phyloP scores from a whole-genome alignment of 2,329 filamentous ascomycete genomes.

The Pyrenochaeta sp. region DNA sequence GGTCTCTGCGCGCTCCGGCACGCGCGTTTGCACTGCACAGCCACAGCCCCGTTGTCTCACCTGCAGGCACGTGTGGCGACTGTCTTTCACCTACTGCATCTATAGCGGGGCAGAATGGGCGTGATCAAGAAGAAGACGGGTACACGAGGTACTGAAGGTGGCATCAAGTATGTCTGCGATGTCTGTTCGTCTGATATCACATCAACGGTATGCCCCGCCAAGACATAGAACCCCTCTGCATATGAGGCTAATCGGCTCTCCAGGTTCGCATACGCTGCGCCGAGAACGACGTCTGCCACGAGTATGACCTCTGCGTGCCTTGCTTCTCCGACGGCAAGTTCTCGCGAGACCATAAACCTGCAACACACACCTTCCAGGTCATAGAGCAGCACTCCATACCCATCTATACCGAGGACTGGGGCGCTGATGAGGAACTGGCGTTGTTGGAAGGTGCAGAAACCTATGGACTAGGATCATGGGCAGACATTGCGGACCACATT shows the following conservation, averaged over 20 bases:
- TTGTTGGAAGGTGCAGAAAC: conserved; percentile 93
- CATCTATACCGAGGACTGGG: conserved; percentile 95
- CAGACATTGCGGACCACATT: conserved; percentile 97
- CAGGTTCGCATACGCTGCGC: conserved; percentile 96
- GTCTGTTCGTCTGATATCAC: conserved; percentile 97
- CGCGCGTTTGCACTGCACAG: conserved; percentile 31
- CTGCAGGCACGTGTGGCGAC: conserved; percentile 12
- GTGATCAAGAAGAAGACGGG: conserved; percentile 96
- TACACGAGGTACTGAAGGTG: conserved; percentile 79
- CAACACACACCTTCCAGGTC: conserved; percentile 86
- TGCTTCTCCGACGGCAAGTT: conserved; percentile 87
- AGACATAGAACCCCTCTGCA: not conserved
- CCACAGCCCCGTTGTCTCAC: conserved; percentile 26
- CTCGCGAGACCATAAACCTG: conserved; percentile 85
- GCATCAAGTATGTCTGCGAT: conserved; percentile 92
- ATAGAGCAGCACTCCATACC: conserved; percentile 99
- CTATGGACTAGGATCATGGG: conserved; percentile 96
- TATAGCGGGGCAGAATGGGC: conserved; percentile 69
- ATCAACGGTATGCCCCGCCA: conserved; percentile 73
- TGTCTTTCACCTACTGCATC: conserved; percentile 15
- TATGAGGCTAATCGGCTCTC: conserved; percentile 6
- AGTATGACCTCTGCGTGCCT: conserved; percentile 96
- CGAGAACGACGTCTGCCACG: conserved; percentile 75
- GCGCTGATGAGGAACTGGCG: conserved; percentile 94
- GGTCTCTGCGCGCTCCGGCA: conserved; percentile 7